Base-by-base conservation (phyloP, 108 stramenopile species). In the Seminavis robusta region DNA sequence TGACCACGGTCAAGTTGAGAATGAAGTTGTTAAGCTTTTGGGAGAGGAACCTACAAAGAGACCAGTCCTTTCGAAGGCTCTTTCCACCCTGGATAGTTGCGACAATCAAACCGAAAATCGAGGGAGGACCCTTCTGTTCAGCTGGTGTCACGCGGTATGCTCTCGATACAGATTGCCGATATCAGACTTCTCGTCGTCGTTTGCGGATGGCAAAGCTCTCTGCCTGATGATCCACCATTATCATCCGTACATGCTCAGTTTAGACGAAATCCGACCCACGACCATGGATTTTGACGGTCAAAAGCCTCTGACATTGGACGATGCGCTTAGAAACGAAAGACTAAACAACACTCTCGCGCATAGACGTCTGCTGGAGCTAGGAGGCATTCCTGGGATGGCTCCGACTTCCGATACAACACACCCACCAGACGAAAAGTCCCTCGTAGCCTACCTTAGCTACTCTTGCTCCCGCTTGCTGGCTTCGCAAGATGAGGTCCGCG, bases 181-280 rank as follows among this genome's bases (percentile, higher is more conserved):
- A 15, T 27, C 47, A 16, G 85, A 95, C 60, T 82, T 94, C 39
- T 81, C 91, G 9, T 61, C 71, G 1, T 89, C 86, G 17, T 93
- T 97, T 47, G 80, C 86, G 17, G 90, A 95, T 54, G 96, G 96
- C 6, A 84, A 57, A 17, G 90, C 74, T 9, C 54, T 95, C 19
- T 95, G 94, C 58, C 62, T 88, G 6, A 69, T 97, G 27, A 56
- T 97, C 16, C 89, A 94, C 63, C 92, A 86, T 68, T 97, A 97
- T 52, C 94, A 94, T 46, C 96, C 96, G 4, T 31, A 57, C 13
- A 41, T 95, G 7, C 53, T 95, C 13, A 59, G 61, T 24, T 21
- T 61, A 4, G 50, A 56, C 24, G 79, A 81, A 16, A 85, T 95
- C 28, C 41, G 71, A 21, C 73, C 70, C 25, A 82, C 82, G 16